Percentiles rank a stretch among this genome's conserved stretches.
Conservation (phyloP, 2,329 filamentous ascomycete genomes). For the Diaporthe australafricana region DNA sequence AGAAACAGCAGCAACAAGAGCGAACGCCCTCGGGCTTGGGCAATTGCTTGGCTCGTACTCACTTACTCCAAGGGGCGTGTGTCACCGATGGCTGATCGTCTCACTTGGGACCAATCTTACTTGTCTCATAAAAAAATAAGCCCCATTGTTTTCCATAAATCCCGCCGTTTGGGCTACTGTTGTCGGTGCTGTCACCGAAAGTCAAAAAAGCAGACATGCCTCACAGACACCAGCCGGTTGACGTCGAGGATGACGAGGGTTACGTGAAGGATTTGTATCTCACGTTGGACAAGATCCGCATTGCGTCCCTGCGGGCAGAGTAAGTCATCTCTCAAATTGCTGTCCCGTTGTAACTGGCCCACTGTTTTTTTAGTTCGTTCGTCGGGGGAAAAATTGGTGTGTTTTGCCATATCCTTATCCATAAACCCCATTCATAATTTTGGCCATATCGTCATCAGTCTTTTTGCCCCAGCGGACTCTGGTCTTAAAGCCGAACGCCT, state of each 20-base stretch:
- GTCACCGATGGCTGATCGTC: conserved; percentile 1
- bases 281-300: conserved; percentile 34
- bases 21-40: conserved; percentile 15
- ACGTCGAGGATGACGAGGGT: conserved; percentile 36
- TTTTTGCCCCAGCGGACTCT: background rate
- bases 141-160: background rate
- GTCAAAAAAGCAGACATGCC: conserved; percentile 16
- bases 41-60: conserved; percentile 14
- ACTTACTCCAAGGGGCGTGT: conserved; percentile 4
- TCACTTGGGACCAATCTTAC: conserved; percentile 10
- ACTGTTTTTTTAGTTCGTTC: conserved; percentile 8
- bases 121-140: conserved; percentile 27
- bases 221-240: conserved; percentile 27
- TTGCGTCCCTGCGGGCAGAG: conserved; percentile 35
- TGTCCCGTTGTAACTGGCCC: background rate
- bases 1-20: background rate
- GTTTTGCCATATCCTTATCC: background rate
- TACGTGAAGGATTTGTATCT: conserved; percentile 36
- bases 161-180: background rate
- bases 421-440: conserved; percentile 17
- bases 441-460: conserved; percentile 1
- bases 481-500: background rate
- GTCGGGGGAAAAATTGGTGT: background rate
- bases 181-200: background rate
- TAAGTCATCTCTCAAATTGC: conserved; percentile 6